Conservation (phyloP, 768 basidiomycete genomes). For the Stropharia rugosoannulata region DNA sequence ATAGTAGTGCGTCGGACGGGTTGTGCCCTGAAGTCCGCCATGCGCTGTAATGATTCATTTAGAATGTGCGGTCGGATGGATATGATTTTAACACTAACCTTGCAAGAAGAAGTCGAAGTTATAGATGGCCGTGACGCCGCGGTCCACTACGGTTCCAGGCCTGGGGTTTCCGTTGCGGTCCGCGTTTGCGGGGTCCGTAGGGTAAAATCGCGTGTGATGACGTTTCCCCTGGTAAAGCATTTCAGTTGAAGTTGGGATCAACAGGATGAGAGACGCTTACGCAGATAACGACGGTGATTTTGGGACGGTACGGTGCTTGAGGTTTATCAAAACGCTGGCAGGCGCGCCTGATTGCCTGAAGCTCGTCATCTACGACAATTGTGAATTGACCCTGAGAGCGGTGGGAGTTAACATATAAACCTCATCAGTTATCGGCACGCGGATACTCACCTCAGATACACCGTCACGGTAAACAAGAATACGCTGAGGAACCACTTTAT, state of each 20-base stretch:
- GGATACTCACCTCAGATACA: constrained; percentile 63
- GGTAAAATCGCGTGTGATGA: constrained; percentile 64
- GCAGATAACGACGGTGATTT: constrained; percentile 73
- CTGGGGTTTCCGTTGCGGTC: constrained; percentile 72
- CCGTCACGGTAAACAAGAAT: constrained; percentile 80
- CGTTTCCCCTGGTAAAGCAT: constrained; percentile 38
- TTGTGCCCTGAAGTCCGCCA: constrained; percentile 72
- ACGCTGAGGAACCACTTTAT: constrained; percentile 57
- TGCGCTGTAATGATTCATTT: constrained; percentile 45
- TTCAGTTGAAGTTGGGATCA: constrained; percentile 11
- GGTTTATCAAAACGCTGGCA: constrained; percentile 50
- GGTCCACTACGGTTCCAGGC: constrained; percentile 81
- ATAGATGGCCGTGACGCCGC: constrained; percentile 68
- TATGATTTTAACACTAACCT: constrained; percentile 29
- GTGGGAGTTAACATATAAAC: constrained; percentile 12
- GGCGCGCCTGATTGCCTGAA: constrained; percentile 61
- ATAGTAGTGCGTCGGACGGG: constrained; percentile 76
- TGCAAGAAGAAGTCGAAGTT: constrained; percentile 71
- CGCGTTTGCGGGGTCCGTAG: constrained; percentile 47
- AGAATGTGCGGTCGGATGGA: not conserved
- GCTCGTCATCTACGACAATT: constrained; percentile 60
- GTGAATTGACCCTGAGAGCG: constrained; percentile 67
- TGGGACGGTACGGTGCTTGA: constrained; percentile 45
- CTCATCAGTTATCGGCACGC: constrained; percentile 22
- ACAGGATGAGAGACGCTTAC: constrained; percentile 42